These are phyloP conservation scores for Auriscalpium microsporum DNA, from an alignment of 768 basidiomycete genomes.

Conservation along the genomic window DNA sequence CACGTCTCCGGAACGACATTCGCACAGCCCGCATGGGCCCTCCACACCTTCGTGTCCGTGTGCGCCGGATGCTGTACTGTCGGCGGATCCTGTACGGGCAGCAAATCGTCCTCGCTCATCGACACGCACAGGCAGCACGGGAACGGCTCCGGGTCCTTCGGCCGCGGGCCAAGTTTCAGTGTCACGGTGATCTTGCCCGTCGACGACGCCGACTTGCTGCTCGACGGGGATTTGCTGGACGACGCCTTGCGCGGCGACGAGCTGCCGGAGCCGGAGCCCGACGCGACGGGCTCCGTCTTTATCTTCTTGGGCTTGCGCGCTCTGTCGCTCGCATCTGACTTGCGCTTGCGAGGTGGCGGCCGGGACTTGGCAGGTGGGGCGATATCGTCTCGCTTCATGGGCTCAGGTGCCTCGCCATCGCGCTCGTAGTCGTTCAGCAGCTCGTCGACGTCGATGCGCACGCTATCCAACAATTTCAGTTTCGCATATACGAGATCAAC, in stretches of 20 bases:
- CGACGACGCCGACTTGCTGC: slow-evolving; percentile 8
- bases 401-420: slow-evolving; percentile 34
- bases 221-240: slow-evolving; percentile 2
- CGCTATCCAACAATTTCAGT: slow-evolving; percentile 38
- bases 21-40: slow-evolving; percentile 77
- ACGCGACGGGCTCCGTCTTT: slow-evolving; percentile 26
- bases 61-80: slow-evolving; percentile 4
- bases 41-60: slow-evolving; percentile 38
- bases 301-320: slow-evolving; percentile 42
- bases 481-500: not conserved
- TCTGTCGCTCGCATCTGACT: slow-evolving; percentile 27
- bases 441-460: slow-evolving; percentile 88
- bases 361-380: slow-evolving; percentile 9
- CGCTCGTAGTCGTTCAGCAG: slow-evolving; percentile 51
- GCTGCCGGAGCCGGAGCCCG: not conserved
- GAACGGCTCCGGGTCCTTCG: slow-evolving; percentile 44
- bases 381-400: not conserved
- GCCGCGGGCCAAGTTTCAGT: slow-evolving; percentile 59
- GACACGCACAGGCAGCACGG: slow-evolving; percentile 69
- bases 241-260: not conserved
- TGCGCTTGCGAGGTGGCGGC: slow-evolving; percentile 29
- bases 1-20: slow-evolving; percentile 85
- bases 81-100: slow-evolving; percentile 65
- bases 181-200: slow-evolving; percentile 43
- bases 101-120: slow-evolving; percentile 40